These are phyloP conservation scores for Limtongia smithiae DNA, from an alignment of 805 yeast species.

Conservation along the genomic window DNA sequence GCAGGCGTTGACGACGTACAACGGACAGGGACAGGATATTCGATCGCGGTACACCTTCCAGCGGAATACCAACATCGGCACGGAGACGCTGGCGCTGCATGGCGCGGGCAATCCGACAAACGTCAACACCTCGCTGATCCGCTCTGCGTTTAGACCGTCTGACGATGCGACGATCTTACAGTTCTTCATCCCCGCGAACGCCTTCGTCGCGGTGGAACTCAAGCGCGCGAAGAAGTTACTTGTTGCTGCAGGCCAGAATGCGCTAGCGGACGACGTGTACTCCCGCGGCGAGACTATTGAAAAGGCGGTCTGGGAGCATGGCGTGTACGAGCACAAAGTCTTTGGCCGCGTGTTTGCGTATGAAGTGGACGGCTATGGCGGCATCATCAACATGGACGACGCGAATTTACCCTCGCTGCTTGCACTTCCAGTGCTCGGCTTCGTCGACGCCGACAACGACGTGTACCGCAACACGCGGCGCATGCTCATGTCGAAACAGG, in stretches of 20 bases:
- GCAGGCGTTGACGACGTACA: conserved; percentile 56
- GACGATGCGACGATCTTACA: conserved; percentile 83
- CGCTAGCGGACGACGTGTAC: conserved; percentile 34
- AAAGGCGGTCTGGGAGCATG: conserved; percentile 59
- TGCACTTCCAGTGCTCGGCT: conserved; percentile 78
- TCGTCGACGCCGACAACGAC: conserved; percentile 47
- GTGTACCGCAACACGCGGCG: conserved; percentile 74
- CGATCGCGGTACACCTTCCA: conserved; percentile 63
- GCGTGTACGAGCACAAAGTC: conserved; percentile 60
- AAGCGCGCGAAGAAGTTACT: conserved; percentile 26
- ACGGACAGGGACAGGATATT: conserved; percentile 29
- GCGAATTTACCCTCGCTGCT: conserved; percentile 78
- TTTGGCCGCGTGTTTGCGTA: conserved; percentile 81
- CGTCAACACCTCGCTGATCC: conserved; percentile 61
- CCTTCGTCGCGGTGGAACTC: conserved; percentile 63
- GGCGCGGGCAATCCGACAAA: conserved; percentile 86
- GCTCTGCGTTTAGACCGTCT: conserved; percentile 83
- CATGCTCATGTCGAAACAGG: conserved; percentile 63
- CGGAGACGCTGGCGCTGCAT: conserved; percentile 73
- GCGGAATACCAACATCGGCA: conserved; percentile 65
- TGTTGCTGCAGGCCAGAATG: conserved; percentile 27
- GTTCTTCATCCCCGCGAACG: conserved; percentile 81
- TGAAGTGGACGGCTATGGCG: conserved; percentile 85
- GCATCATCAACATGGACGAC: conserved; percentile 70
- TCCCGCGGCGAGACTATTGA: conserved; percentile 45